Conservation (phyloP, 2,329 filamentous ascomycete species). For the Sporothrix phasma region DNA sequence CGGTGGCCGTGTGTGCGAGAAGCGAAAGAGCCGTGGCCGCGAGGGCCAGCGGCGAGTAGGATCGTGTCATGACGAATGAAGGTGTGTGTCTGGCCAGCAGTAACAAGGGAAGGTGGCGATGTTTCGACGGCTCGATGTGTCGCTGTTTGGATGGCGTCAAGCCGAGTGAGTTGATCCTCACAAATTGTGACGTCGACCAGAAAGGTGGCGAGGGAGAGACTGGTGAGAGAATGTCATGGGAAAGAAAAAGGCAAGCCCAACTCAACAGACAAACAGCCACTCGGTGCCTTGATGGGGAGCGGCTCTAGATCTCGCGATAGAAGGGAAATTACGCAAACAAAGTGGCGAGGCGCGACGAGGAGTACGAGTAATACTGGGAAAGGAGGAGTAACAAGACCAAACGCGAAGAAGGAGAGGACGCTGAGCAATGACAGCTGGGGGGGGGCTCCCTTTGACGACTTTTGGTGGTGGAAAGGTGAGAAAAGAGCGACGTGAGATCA, state of each 20-base stretch:
- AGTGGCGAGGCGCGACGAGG: not conserved
- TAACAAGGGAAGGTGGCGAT: not conserved
- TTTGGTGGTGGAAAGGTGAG: not conserved
- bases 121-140: too few species aligned
- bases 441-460: not conserved
- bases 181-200: not conserved
- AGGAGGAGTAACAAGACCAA: not conserved
- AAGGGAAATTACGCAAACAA: not conserved
- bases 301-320: not conserved
- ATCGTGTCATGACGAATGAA: not conserved
- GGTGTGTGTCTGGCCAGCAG: conserved; percentile 3
- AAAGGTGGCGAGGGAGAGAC: not conserved
- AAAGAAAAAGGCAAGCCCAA: not conserved
- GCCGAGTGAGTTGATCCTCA: not conserved
- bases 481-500: not conserved
- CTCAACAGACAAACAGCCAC: not conserved
- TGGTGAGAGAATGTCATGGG: not conserved
- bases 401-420: conserved; percentile 5
- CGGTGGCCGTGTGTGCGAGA: conserved; percentile 29
- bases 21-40: conserved; percentile 5
- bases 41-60: not conserved
- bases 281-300: not conserved
- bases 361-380: too few species aligned
- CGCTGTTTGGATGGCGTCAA: not conserved
- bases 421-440: not conserved